These are phyloP conservation scores for Cylindrodendrum hubeiense DNA, from an alignment of 2,329 filamentous ascomycete species.

Conservation along the genomic window DNA sequence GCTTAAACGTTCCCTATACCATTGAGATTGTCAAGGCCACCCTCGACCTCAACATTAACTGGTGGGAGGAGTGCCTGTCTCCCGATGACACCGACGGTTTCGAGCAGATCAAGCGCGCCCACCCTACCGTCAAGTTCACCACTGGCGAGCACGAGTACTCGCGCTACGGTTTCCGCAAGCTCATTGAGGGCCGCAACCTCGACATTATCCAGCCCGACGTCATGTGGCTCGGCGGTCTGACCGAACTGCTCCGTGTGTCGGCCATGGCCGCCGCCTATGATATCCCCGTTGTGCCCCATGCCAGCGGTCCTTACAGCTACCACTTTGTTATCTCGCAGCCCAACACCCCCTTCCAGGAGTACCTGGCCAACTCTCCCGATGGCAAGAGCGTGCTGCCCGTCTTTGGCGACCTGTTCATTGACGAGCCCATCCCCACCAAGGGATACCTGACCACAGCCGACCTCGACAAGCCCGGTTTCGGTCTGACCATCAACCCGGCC, in stretches of 20 bases:
- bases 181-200: constrained; percentile 90
- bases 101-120: constrained; percentile 88
- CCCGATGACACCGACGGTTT: constrained; percentile 95
- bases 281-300: constrained; percentile 94
- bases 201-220: constrained; percentile 97
- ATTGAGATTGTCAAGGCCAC: constrained; percentile 90
- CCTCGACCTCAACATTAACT: constrained; percentile 89
- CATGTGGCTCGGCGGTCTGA: constrained; percentile 97
- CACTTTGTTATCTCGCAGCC: constrained; percentile 95
- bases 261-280: constrained; percentile 94
- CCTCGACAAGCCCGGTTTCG: constrained; percentile 91
- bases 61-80: constrained; percentile 95
- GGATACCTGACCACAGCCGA: constrained; percentile 84
- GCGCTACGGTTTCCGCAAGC: constrained; percentile 92
- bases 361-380: constrained; percentile 92
- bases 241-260: constrained; percentile 89
- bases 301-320: constrained; percentile 93
- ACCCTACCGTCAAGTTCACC: constrained; percentile 92
- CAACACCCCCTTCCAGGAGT: constrained; percentile 96
- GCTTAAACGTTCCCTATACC: constrained; percentile 90
- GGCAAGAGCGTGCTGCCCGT: constrained; percentile 91
- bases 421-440: constrained; percentile 89
- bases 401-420: constrained; percentile 90
- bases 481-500: constrained; percentile 85
- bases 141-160: constrained; percentile 97